Conservation (phyloP, 179 eudicot species). For the Kewa caespitosa region DNA sequence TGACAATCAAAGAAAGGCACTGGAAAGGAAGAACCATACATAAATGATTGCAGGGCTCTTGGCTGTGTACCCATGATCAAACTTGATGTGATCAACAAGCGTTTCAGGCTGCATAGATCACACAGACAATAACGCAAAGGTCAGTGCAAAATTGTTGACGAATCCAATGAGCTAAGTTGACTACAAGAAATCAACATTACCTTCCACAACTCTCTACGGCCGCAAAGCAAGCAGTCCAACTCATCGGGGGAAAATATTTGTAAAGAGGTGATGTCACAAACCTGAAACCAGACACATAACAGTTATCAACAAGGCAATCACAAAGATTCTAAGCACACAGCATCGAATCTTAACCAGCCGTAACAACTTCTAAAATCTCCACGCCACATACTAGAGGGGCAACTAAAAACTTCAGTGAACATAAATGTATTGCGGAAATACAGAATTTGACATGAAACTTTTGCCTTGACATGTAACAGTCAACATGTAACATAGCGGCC, state of each 20-base stretch:
- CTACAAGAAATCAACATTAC: conserved; percentile 34
- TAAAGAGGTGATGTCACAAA: conserved; percentile 73
- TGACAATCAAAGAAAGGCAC: background rate
- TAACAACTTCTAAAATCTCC: background rate
- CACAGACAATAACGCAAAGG: conserved; percentile 7
- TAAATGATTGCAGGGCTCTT: conserved; percentile 89
- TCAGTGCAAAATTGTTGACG: background rate
- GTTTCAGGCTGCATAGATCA: conserved; percentile 68
- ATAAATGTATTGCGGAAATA: background rate
- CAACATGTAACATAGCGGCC: background rate
- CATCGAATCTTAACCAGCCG: background rate
- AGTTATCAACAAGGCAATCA: background rate
- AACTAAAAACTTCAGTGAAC: background rate
- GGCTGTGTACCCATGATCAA: conserved; percentile 98
- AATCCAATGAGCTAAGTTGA: background rate
- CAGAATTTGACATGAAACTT: background rate
- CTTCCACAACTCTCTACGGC: conserved; percentile 97
- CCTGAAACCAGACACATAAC: conserved; percentile 44
- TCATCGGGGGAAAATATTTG: conserved; percentile 94
- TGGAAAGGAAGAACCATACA: conserved; percentile 38
- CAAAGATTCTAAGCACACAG: background rate
- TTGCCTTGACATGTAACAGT: background rate
- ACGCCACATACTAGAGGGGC: background rate
- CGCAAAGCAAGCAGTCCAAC: conserved; percentile 92
- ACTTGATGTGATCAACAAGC: conserved; percentile 88